These are phyloP conservation scores for Eimeria necatrix DNA, from an alignment of 169 alveolate genomes.

Conservation along the genomic window DNA sequence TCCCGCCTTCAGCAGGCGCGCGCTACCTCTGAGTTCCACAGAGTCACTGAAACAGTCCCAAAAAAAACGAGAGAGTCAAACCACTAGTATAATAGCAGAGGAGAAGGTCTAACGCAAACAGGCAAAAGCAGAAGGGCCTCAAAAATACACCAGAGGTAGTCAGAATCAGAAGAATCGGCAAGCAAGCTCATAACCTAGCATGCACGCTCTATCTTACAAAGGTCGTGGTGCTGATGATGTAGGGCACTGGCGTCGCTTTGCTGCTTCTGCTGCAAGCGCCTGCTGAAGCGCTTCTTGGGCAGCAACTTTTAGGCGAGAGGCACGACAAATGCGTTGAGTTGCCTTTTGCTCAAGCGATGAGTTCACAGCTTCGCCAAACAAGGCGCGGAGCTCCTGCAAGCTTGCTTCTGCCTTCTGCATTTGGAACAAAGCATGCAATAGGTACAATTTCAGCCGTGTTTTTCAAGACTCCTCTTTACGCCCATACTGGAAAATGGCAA, in stretches of 20 bases:
- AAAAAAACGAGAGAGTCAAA: not conserved
- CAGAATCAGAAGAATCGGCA: not conserved
- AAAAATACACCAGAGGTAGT: too few relatives aligned
- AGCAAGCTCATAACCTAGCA: not conserved
- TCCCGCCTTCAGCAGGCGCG: constrained; percentile 58
- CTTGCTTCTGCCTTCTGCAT: constrained; percentile 79
- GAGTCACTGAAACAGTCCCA: constrained; percentile 13
- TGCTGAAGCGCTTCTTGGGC: constrained; percentile 76
- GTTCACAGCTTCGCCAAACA: constrained; percentile 69
- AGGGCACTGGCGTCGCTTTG: constrained; percentile 32
- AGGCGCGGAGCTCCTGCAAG: constrained; percentile 69
- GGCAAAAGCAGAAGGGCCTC: too few relatives aligned
- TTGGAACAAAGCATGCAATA: not conserved
- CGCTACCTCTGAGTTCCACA: constrained; percentile 45
- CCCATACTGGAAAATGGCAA: too few relatives aligned
- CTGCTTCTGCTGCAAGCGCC: constrained; percentile 26
- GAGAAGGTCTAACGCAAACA: not conserved
- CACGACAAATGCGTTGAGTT: constrained; percentile 77
- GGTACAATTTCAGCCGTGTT: not conserved
- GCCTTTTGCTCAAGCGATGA: constrained; percentile 76
- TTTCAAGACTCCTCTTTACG: too few relatives aligned
- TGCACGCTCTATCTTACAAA: not conserved
- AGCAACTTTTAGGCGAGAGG: constrained; percentile 69
- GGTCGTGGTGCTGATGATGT: constrained; percentile 12
- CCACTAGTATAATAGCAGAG: not conserved